These are phyloP conservation scores for Saposhnikovia divaricata DNA, from an alignment of 129 eudicot genomes.

Conservation along the genomic window DNA sequence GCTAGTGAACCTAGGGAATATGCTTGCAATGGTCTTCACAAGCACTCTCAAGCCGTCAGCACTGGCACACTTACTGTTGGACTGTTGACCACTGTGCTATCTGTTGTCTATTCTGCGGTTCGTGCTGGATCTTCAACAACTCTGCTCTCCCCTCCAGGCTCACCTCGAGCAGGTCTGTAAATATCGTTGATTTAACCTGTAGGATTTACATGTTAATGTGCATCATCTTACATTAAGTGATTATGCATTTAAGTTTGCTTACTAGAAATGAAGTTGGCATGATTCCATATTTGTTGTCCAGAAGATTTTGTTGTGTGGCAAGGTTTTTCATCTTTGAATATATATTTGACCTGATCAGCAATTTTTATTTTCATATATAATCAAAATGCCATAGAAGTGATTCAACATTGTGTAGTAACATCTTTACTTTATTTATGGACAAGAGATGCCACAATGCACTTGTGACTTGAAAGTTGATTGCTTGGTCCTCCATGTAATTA, in stretches of 20 bases:
- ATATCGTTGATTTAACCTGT: background rate
- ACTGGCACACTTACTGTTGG: conserved; percentile 78
- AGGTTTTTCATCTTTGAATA: background rate
- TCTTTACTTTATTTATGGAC: background rate
- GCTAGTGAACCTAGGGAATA: conserved; percentile 98
- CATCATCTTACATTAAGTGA: background rate
- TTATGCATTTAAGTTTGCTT: background rate
- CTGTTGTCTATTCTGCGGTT: conserved; percentile 98
- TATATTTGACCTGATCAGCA: background rate
- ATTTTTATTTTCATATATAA: background rate
- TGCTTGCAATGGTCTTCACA: conserved; percentile 96
- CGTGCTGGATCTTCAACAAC: conserved; percentile 98
- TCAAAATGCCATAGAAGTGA: background rate
- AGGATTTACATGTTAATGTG: background rate
- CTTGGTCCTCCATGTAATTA: background rate
- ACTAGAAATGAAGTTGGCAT: background rate
- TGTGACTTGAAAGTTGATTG: background rate
- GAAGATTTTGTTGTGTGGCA: background rate
- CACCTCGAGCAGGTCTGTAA: conserved; percentile 80
- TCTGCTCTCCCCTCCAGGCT: conserved; percentile 85
- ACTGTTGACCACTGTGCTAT: conserved; percentile 78
- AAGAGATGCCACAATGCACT: background rate
- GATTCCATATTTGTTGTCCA: background rate
- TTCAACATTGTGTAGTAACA: background rate
- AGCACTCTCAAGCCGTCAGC: conserved; percentile 81